Conservation (phyloP, 139 green algal genomes). For the Chloropicon primus region DNA sequence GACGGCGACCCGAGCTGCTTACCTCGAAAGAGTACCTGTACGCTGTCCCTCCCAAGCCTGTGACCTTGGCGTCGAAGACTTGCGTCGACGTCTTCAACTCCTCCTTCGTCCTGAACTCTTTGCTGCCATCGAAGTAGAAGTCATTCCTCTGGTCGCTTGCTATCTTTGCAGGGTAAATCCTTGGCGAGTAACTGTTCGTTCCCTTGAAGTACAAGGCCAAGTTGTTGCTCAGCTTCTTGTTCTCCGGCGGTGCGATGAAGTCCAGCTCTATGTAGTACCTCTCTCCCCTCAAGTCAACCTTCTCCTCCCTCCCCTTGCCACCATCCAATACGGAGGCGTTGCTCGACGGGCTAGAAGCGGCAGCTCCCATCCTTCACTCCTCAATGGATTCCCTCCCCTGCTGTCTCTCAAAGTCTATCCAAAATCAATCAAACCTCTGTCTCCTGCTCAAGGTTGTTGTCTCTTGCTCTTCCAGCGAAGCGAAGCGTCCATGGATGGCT, state of each 20-base stretch:
- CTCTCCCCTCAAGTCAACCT: not conserved
- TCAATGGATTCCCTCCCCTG: too few species aligned
- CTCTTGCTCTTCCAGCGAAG: too few species aligned
- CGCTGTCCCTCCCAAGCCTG: not conserved
- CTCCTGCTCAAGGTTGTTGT: too few species aligned
- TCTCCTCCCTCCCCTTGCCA: not conserved
- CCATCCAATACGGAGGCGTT: not conserved
- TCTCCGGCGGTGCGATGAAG: not conserved
- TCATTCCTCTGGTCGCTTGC: not conserved
- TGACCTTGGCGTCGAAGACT: not conserved
- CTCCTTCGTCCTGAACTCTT: not conserved
- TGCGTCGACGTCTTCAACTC: not conserved
- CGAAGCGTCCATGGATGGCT: too few species aligned
- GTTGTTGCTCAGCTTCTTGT: not conserved
- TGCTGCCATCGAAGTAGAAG: not conserved
- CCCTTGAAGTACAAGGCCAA: not conserved
- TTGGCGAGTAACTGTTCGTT: not conserved
- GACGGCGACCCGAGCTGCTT: too few species aligned
- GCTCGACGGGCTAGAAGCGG: not conserved
- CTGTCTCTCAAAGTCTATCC: too few species aligned
- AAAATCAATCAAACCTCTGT: too few species aligned
- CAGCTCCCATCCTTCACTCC: not conserved
- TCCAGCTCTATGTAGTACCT: not conserved
- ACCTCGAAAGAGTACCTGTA: not conserved
- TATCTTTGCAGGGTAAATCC: not conserved